Base-by-base conservation (phyloP, 2,329 filamentous ascomycete species). In the Pseudopyrenochaeta lycopersici region DNA sequence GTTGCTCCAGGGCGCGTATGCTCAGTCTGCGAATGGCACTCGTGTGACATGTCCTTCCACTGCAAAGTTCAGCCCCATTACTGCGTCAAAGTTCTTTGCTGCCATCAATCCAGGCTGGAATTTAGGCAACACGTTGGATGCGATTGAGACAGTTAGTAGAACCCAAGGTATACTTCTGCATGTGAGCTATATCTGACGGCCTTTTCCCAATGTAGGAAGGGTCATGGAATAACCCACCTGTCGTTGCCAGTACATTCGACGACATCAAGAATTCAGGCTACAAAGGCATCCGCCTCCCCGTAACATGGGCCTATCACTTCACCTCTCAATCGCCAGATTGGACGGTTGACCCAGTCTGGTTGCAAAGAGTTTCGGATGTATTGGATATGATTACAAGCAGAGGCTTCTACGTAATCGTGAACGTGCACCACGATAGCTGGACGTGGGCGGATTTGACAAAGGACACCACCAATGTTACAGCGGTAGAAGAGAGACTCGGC, bases 351-450 rank as follows among this genome's bases (percentile, higher is more conserved):
- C 64, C 80, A 0, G 71, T 71, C 0, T 87, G 84, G 84, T 76
- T 87, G 38, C 77, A 85, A 51, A 77, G 85, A 10, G 84, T 87
- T 1, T 81, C 81, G 1, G 81, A 84, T 29, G 85, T 88, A 1
- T 73, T 87, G 9, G 83, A 86, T 58, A 80, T 83, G 79, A 79
- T 84, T 6, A 78, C 82, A 0, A 71, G 77, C 2, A 76, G 80
- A 1, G 82, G 77, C 2, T 68, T 87, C 3, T 84, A 81, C 52
- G 80, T 81, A 0, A 76, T 88, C 21, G 79, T 86, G 11, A 85
- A 88, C 54, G 81, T 84, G 6, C 85, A 87, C 56, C 85, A 87
- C 52, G 84, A 88, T 60, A 83, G 80, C 9, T 85, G 80, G 82
- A 75, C 78, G 20, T 88, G 85, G 85, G 82, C 82, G 4, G 84